phyloP scores from a whole-genome alignment of 441 rosid genomes.

The Kokia cookei region DNA sequence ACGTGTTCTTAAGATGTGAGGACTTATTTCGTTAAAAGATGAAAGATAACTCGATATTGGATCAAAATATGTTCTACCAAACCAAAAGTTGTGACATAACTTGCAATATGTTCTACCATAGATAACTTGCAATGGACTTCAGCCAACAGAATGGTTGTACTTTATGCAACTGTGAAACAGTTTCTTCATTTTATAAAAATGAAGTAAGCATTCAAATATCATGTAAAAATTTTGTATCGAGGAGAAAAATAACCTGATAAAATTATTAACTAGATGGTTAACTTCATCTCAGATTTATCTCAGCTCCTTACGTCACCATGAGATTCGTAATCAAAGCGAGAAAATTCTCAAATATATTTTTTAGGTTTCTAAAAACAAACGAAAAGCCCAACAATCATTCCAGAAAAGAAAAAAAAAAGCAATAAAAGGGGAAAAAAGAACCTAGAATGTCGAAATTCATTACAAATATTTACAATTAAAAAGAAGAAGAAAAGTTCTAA shows the following conservation, averaged over 20 bases:
- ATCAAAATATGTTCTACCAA: too few species aligned
- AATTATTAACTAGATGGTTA: not conserved
- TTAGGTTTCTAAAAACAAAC: not conserved
- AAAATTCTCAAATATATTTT: not conserved
- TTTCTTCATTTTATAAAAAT: not conserved
- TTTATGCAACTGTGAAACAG: not conserved
- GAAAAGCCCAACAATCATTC: not conserved
- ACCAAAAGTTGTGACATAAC: not conserved
- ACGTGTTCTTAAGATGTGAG: not conserved
- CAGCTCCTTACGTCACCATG: not conserved
- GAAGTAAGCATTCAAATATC: not conserved
- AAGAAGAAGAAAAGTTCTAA: not conserved
- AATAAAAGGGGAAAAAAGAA: not conserved
- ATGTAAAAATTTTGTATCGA: not conserved
- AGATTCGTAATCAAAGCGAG: not conserved
- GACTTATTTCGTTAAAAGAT: too few species aligned
- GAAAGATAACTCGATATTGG: not conserved
- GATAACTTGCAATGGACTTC: too few species aligned
- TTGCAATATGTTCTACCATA: not conserved
- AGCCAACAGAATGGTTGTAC: not conserved
- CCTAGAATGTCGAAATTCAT: not conserved
- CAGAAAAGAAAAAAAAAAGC: not conserved
- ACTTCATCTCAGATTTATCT: not conserved
- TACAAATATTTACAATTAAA: not conserved
- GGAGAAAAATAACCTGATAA: not conserved